Conservation (phyloP, 148 eudicot genomes). For the Rhododendron williamsianum region DNA sequence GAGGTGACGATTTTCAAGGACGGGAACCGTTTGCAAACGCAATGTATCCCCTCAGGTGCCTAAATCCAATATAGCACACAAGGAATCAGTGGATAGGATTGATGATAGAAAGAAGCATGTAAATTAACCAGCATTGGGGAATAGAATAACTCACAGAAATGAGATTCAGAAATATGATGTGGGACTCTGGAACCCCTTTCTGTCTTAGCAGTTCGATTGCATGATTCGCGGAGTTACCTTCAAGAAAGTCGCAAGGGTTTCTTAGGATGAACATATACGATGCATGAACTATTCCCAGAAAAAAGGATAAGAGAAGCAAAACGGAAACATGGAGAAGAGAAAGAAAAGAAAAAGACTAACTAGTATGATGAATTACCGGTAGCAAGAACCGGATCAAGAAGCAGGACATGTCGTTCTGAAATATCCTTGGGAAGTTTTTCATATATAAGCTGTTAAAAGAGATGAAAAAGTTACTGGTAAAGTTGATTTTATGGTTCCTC, state of each 20-base stretch:
- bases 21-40: constrained; percentile 79
- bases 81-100: background rate
- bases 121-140: background rate
- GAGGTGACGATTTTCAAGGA: constrained; percentile 88
- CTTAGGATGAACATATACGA: background rate
- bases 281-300: background rate
- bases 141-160: constrained; percentile 61
- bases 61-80: constrained; percentile 5
- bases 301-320: background rate
- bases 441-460: constrained; percentile 72
- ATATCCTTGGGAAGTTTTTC: constrained; percentile 97
- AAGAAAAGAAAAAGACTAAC: background rate
- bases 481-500: background rate
- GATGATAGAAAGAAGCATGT: background rate
- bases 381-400: constrained; percentile 92
- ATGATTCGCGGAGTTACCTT: constrained; percentile 94
- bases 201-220: constrained; percentile 86
- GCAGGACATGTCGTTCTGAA: constrained; percentile 89
- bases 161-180: constrained; percentile 85
- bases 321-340: background rate
- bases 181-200: constrained; percentile 97
- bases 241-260: constrained; percentile 10
- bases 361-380: constrained; percentile 47
- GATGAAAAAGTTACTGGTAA: background rate
- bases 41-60: constrained; percentile 95